Base-by-base conservation (phyloP, 345 rosid species). In the Excoecaria cochinchinensis region DNA sequence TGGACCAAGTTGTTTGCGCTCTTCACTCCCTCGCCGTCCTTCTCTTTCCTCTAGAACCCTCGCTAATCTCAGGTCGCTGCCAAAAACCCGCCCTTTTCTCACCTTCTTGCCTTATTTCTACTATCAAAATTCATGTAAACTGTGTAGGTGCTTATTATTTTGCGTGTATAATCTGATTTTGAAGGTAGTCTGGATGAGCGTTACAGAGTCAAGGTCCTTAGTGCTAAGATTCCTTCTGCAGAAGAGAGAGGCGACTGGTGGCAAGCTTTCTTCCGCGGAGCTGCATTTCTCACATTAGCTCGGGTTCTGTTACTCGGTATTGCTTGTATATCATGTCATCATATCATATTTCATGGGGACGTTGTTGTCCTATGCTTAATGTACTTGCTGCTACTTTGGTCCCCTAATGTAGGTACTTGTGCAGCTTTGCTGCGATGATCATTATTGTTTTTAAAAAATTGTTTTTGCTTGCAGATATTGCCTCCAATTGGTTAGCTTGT, bases 401-500 rank as follows among this genome's bases (percentile, higher is more conserved):
- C 22, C 22, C 25, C 73, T 17, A 36, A 53, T 38, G 3, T 42
- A 56, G 40, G 10, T 63, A 1, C 21, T 63, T 60, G 39, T 31
- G 16, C 6, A 69, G 31, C 4, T 51, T 42, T 51, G 55, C 59
- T 61, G 19, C 64, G 50, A 38, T 58, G 38, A 21, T 10, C 19
- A 16, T 74, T 76, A 53, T 78, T 71, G 48, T 83, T 17, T 4
- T 11, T 11, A 67, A 64, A 15, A 16, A 57, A 25, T 59, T 69
- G 21, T 24, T 57, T 62, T 72, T 74, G 75, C 53, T 39, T 82
- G 85, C 89, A 95, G 99, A 95, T 87, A 84, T 93, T 76, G 90
- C 98, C 73, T 86, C 93, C 77, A 84, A 89, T 83, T 95, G 98
- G 98, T 87, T 95, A 3, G 79, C 97, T 69, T 95, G 97, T 84